Percentiles rank a stretch among this genome's conserved stretches.
These are phyloP conservation scores for Calonectria fujianensis DNA, from an alignment of 2,329 filamentous ascomycete genomes.

Conservation along the genomic window DNA sequence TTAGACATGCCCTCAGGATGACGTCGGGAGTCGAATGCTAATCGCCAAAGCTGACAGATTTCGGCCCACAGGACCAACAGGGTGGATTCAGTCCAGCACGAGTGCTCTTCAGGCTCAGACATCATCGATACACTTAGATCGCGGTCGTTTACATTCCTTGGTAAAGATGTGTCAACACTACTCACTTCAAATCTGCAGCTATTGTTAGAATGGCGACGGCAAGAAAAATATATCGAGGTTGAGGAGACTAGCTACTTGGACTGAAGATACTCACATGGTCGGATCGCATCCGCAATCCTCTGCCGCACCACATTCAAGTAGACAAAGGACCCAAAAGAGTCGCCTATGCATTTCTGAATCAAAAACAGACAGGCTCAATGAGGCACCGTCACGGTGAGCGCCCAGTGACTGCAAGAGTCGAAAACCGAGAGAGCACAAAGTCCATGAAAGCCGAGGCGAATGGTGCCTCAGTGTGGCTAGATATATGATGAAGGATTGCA, in stretches of 20 bases:
- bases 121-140: background rate
- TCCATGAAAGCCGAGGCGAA: constrained; percentile 7
- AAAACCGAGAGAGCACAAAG: background rate
- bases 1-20: background rate
- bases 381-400: constrained; percentile 4
- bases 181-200: constrained; percentile 9
- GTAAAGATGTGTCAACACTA: background rate
- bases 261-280: constrained; percentile 2
- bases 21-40: background rate
- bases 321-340: constrained; percentile 6
- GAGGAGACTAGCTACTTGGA: too few species aligned
- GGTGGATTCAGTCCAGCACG: background rate
- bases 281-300: constrained; percentile 8
- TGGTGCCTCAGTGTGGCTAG: background rate
- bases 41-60: constrained; percentile 2
- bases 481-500: constrained; percentile 12
- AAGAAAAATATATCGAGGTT: too few species aligned
- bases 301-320: background rate
- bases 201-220: background rate
- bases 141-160: background rate
- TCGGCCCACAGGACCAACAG: background rate
- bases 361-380: background rate
- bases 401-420: constrained; percentile 7
- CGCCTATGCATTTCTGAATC: constrained; percentile 14
- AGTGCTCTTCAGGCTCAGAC: background rate